Base-by-base conservation (phyloP, 2,329 filamentous ascomycete genomes). In the Penicillium sp. region DNA sequence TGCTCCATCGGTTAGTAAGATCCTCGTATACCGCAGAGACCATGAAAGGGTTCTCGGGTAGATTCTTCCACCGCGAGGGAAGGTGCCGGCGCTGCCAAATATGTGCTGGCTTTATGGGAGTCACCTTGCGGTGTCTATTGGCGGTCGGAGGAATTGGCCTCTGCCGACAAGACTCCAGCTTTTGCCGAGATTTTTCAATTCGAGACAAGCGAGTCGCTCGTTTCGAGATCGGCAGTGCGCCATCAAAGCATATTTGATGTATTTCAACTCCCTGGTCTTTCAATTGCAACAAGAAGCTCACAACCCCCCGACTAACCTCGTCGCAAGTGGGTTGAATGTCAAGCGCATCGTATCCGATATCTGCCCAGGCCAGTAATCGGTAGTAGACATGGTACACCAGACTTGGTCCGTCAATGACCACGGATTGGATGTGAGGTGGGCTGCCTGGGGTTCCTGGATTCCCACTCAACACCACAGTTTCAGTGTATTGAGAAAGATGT, bases 211-310 rank as follows among this genome's bases (percentile, higher is more conserved):
- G 83, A 6, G 85, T 83, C 0, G 75, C 69, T 31, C 81, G 79
- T 69, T 96, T 96, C 4, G 78, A 72, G 0, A 70, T 55, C 0
- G 93, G 93, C 1, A 97, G 79, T 53, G 85, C 87, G 14, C 92
- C 92, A 71, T 97, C 93, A 65, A 97, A 97, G 69, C 88, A 92
- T 51, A 97, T 89, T 45, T 81, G 84, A 55, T 83, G 76, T 62
- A 94, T 81, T 44, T 74, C 74, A 48, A 89, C 80, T 51, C 82
- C 79, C 54, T 80, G 78, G 3, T 66, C 66, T 48, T 78, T 76
- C 15, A 95, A 73, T 33, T 79, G 72, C 23, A 86, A 75, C 1
- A 96, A 77, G 81, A 88, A 93, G 22, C 71, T 69, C 49, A 87
- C 70, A 3, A 85, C 81, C 18, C 81, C 80, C 6, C 77, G 69